Conservation (phyloP, 768 basidiomycete species). For the Boletus fagicola region DNA sequence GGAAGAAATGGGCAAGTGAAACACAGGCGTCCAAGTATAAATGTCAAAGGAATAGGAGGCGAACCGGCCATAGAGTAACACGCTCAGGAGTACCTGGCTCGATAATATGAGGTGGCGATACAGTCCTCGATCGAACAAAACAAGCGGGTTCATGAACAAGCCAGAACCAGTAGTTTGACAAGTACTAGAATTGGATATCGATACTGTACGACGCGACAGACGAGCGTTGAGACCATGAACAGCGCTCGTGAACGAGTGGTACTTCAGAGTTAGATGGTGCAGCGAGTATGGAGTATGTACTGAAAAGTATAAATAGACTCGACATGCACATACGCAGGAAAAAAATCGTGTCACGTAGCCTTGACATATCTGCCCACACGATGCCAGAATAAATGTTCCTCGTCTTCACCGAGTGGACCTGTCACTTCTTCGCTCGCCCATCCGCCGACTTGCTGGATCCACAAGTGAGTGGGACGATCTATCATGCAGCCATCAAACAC, state of each 20-base stretch:
- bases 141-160: background rate
- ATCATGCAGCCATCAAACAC: constrained; percentile 64
- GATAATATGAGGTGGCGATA: background rate
- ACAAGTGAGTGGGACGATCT: constrained; percentile 53
- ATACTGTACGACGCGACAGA: background rate
- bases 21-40: background rate
- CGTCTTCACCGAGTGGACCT: constrained; percentile 50
- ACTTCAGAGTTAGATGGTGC: background rate
- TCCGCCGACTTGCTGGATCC: constrained; percentile 42
- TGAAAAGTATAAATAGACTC: background rate
- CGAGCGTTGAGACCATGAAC: background rate
- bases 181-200: background rate
- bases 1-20: background rate
- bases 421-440: constrained; percentile 51
- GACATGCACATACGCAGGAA: background rate
- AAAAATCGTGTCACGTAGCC: constrained; percentile 10
- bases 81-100: background rate
- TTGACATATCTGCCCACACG: constrained; percentile 57
- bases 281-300: background rate
- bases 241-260: background rate
- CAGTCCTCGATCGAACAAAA: background rate
- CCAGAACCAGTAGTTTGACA: background rate
- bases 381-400: constrained; percentile 63
- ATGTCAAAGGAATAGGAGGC: background rate
- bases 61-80: background rate